phyloP scores from a whole-genome alignment of 1,139 yeast genomes.

The Scheffersomyces titani region DNA sequence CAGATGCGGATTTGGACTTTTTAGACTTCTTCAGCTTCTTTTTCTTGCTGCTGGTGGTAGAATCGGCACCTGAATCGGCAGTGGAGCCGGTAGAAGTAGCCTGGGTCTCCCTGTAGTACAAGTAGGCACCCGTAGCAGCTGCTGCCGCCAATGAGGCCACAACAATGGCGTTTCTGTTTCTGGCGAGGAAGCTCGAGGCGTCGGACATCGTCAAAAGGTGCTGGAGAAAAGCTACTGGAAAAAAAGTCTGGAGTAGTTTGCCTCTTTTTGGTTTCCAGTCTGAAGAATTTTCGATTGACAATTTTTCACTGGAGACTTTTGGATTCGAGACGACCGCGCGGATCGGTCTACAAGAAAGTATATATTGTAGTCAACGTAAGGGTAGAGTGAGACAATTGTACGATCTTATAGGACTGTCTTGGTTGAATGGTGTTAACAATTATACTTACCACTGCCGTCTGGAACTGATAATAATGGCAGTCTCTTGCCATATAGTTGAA shows the following conservation, averaged over 20 bases:
- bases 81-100: conserved; percentile 13
- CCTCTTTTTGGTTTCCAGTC: conserved; percentile 5
- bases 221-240: neutral
- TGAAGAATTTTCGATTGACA: neutral
- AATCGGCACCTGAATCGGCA: conserved; percentile 12
- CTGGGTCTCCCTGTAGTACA: conserved; percentile 46
- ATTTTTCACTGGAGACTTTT: conserved; percentile 20
- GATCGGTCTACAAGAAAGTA: neutral
- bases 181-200: conserved; percentile 42
- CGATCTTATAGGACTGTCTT: too few species aligned
- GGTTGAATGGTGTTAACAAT: too few species aligned
- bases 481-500: too few species aligned
- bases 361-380: too few species aligned
- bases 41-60: conserved; percentile 24
- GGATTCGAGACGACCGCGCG: conserved; percentile 4
- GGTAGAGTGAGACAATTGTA: too few species aligned
- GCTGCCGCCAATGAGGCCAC: conserved; percentile 50
- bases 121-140: conserved; percentile 62
- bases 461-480: too few species aligned
- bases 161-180: conserved; percentile 60
- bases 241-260: neutral
- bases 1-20: conserved; percentile 21
- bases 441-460: too few species aligned
- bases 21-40: conserved; percentile 42
- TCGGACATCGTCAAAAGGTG: conserved; percentile 13